These are phyloP conservation scores for Zopfia rhizophila DNA, from an alignment of 2,329 filamentous ascomycete species.

Conservation along the genomic window DNA sequence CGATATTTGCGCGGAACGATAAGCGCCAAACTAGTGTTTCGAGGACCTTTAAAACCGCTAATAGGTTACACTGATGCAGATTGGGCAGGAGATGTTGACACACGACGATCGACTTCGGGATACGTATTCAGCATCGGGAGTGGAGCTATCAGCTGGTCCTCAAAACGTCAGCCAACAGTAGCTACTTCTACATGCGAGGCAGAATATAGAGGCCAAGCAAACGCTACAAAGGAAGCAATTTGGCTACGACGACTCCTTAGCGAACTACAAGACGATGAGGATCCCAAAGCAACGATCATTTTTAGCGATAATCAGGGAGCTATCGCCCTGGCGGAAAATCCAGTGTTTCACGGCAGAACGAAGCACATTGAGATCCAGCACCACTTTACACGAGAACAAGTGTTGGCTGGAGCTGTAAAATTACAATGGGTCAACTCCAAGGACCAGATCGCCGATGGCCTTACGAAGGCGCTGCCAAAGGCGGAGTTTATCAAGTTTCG, in stretches of 20 bases:
- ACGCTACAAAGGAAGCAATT: constrained; percentile 32
- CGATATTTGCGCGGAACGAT: constrained; percentile 13
- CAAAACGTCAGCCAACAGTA: constrained; percentile 26
- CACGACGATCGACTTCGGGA: constrained; percentile 30
- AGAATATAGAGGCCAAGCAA: constrained; percentile 28
- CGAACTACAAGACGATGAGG: constrained; percentile 12
- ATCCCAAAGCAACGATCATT: constrained; percentile 14
- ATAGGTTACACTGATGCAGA: constrained; percentile 31
- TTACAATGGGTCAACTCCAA: constrained; percentile 2
- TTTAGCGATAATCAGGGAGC: constrained; percentile 22
- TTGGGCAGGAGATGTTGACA: constrained; percentile 24
- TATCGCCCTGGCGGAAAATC: constrained; percentile 18
- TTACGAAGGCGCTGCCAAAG: constrained; percentile 9
- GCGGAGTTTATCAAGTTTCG: constrained; percentile 5
- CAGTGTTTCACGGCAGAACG: constrained; percentile 16
- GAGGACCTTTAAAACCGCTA: constrained; percentile 13
- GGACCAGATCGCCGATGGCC: constrained; percentile 4
- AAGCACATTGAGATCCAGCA: constrained; percentile 26
- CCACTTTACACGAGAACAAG: constrained; percentile 15
- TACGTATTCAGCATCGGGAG: constrained; percentile 31
- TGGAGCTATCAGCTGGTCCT: constrained; percentile 29
- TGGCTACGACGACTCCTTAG: constrained; percentile 24
- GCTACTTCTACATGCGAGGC: constrained; percentile 32
- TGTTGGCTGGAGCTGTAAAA: neutral
- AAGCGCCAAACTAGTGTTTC: no score